Conservation (phyloP, 75 land plant genomes). For the Adiantum capillusveneris region DNA sequence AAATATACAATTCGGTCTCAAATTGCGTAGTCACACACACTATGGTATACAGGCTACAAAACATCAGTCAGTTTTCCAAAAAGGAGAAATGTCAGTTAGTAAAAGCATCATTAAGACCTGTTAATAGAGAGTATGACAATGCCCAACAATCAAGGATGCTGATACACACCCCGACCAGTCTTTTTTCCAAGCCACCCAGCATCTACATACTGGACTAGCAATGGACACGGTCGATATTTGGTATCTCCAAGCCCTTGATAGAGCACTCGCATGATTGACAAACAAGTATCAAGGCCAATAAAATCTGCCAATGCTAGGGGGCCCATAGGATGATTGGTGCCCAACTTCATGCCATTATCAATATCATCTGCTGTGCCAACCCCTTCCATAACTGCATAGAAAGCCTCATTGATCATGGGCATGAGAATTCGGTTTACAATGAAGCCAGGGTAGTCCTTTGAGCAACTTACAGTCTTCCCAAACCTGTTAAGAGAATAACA, state of each 20-base stretch:
- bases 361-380: slow-evolving; percentile 89
- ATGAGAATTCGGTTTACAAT: slow-evolving; percentile 87
- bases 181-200: slow-evolving; percentile 91
- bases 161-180: slow-evolving; percentile 66
- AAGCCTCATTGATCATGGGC: slow-evolving; percentile 98
- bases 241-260: slow-evolving; percentile 68
- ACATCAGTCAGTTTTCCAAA: too few species aligned
- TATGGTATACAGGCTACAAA: too few species aligned
- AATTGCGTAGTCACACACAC: too few species aligned
- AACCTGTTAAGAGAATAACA: slow-evolving; percentile 34
- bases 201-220: slow-evolving; percentile 85
- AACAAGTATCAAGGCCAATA: slow-evolving; percentile 87
- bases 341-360: slow-evolving; percentile 85
- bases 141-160: neutral
- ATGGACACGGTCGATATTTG: slow-evolving; percentile 87
- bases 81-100: too few species aligned
- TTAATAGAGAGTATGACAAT: too few species aligned
- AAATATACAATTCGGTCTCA: too few species aligned
- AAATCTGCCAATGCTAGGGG: slow-evolving; percentile 85
- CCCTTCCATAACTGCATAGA: slow-evolving; percentile 60
- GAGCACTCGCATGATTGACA: slow-evolving; percentile 70
- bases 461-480: slow-evolving; percentile 68
- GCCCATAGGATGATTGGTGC: slow-evolving; percentile 97
- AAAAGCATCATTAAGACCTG: too few species aligned
- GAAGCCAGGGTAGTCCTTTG: slow-evolving; percentile 84